Evolutionary conservation across 192 early-diverging fungal species (phyloP), one percentile per base, ranked within the genome.

Genomic region (Coemansia sp.): DNA sequence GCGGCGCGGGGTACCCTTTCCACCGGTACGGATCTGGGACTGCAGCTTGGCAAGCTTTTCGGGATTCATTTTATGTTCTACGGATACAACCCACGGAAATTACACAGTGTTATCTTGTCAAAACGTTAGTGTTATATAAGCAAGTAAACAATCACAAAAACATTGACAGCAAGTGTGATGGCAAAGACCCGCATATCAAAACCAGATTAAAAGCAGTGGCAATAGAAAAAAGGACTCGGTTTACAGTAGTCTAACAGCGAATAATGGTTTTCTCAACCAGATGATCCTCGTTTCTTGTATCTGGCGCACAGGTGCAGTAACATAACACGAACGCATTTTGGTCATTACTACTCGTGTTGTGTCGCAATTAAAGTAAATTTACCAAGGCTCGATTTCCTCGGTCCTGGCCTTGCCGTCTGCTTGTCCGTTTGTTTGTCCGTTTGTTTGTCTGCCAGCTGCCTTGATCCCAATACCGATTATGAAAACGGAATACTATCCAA

Each of bases 31-130:
- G 85, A 91, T 91, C 77, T 89, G 85, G 68, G 88, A 64, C 82
- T 98, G 95, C 65, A 99, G 88, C 86, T 95, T 97, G 52, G 92
- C 91, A 76, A 99, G 90, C 87, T 94, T 98, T 67, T 95, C 96
- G 75, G 88, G 84, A 81, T 91, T 90, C 91, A 93, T 92, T 61
- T 63, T 69, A 42, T 8, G 49, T 55, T 68, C 57, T 59, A 59
- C 57, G n/a, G 32, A 26, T 21, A 18, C 16, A 8, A 18, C 18
- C 19, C 47, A 16, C 47, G 26, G 22, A 11, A 12, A 54, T 54
- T 32, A 32, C 32, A 32, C 32, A 32, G 32, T 32, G 32, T 26
- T 26, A 26, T 10, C n/a, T n/a, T n/a, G n/a, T n/a, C n/a, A n/a
- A n/a, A n/a, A n/a, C n/a, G n/a, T n/a, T 21, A 52, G 18, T 22